A percentile compares a stretch with the other conserved stretches of the same genome.
These are phyloP conservation scores for Flaveria bidentis DNA, from an alignment of 129 eudicot genomes.

Conservation along the genomic window DNA sequence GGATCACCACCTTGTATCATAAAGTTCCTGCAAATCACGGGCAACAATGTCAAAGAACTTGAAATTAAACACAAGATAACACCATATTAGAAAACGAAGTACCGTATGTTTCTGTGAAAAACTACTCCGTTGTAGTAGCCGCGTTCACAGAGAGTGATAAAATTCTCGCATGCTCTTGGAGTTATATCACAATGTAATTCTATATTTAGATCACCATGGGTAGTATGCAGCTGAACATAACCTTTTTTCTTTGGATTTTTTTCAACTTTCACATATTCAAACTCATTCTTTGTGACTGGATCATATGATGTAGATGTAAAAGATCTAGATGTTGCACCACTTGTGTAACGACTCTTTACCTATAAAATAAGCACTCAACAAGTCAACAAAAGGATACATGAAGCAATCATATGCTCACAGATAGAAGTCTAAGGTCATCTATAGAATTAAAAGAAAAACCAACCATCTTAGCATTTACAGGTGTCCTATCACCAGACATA, in stretches of 20 bases:
- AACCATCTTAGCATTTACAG: slow-evolving; percentile 90
- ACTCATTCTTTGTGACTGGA: slow-evolving; percentile 87
- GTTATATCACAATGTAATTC: slow-evolving; percentile 96
- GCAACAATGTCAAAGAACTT: background rate
- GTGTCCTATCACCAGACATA: slow-evolving; percentile 94
- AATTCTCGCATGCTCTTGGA: slow-evolving; percentile 96
- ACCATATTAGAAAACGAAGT: background rate
- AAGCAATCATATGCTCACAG: background rate
- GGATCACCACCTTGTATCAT: slow-evolving; percentile 99
- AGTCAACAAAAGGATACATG: background rate
- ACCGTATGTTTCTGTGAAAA: slow-evolving; percentile 96
- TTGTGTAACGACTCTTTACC: slow-evolving; percentile 93
- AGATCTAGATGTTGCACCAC: slow-evolving; percentile 96
- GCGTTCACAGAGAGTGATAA: slow-evolving; percentile 89
- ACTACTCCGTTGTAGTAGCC: slow-evolving; percentile 88
- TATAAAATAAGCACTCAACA: slow-evolving; percentile 23
- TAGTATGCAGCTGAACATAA: slow-evolving; percentile 77
- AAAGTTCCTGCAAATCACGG: slow-evolving; percentile 61
- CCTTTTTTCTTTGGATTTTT: slow-evolving; percentile 93
- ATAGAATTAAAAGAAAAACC: slow-evolving; percentile 13
- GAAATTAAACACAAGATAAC: background rate
- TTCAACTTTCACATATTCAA: slow-evolving; percentile 85
- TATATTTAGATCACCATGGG: slow-evolving; percentile 95
- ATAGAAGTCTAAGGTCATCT: background rate
- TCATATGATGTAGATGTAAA: slow-evolving; percentile 93